Evolutionary conservation across 495 filamentous ascomycete genomes (phyloP).

Genomic region (Physcia stellaris): DNA sequence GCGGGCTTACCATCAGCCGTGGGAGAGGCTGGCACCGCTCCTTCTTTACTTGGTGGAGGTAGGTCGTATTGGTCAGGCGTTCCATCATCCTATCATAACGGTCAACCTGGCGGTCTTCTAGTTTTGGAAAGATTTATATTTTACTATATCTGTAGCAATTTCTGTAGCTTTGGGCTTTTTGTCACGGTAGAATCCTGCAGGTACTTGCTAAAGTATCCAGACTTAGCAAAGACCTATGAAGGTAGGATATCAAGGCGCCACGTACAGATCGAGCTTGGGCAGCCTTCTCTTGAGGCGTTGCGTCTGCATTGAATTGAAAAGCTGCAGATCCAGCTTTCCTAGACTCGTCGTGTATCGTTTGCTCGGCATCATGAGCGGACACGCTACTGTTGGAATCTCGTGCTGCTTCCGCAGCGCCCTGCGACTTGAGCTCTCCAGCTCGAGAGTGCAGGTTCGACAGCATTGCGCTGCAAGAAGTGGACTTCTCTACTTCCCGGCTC

Average conservation of each 20-base stretch:
- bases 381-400: slow-evolving; percentile 54
- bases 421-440: slow-evolving; percentile 56
- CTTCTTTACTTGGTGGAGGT: slow-evolving; percentile 57
- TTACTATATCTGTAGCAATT: slow-evolving; percentile 58
- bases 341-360: slow-evolving; percentile 58
- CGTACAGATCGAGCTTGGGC: slow-evolving; percentile 66
- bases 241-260: slow-evolving; percentile 14
- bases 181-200: slow-evolving; percentile 48
- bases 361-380: slow-evolving; percentile 55
- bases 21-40: slow-evolving; percentile 35
- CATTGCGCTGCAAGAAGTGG: slow-evolving; percentile 12
- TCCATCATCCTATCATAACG: slow-evolving; percentile 41
- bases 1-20: slow-evolving; percentile 29
- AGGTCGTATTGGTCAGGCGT: slow-evolving; percentile 62
- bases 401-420: slow-evolving; percentile 55
- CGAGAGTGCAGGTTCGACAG: slow-evolving; percentile 15
- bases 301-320: slow-evolving; percentile 78
- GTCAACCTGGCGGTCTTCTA: neutral
- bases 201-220: slow-evolving; percentile 31
- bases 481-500: neutral
- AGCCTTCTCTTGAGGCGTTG: slow-evolving; percentile 69
- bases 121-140: neutral
- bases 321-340: slow-evolving; percentile 62
- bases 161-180: slow-evolving; percentile 53
- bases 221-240: slow-evolving; percentile 11